Evolutionary conservation across 495 filamentous ascomycete species (phyloP), one percentile per base, ranked within the genome.

Genomic region (Parathielavia hyrcaniae): DNA sequence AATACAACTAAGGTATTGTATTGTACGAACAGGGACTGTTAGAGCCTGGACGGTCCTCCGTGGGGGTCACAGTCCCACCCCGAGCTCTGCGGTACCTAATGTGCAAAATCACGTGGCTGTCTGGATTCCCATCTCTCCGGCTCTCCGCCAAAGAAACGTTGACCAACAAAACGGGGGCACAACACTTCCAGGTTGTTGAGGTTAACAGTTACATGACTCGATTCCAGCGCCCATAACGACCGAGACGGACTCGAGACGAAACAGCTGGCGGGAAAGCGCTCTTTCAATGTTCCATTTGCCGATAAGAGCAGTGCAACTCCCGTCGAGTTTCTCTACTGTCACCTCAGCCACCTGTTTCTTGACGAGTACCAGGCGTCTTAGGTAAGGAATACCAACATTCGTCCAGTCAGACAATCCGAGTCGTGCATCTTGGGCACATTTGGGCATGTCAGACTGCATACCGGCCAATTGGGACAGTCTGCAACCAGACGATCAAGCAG

Each of bases 61-160:
- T 59, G 57, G 57, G 57, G 57, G 57, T 47, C 53, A 35, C 17
- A 9, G 16, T 38, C 16, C 41, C 38, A n/a, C n/a, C n/a, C n/a
- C n/a, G n/a, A n/a, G 8, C 14, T 40, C 4, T n/a, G 8, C 47
- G 47, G n/a, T n/a, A n/a, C n/a, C n/a, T 22, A 45, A 22, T 13
- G 43, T 6, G 43, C 5, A 1, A 52, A 52, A 36, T 52, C 50
- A 52, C 50, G 50, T 36, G 50, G 19, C 1, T 6, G 20, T 34
- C 16, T n/a, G 38, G 22, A 4, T 53, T n/a, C n/a, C n/a, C n/a
- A n/a, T 44, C 39, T 44, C 26, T n/a, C 11, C 20, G 43, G 19
- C 19, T 45, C 4, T 4, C 4, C 13, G 19, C 20, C 13, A 8
- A 22, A 17, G 43, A 20, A 22, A 45, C n/a, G n/a, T n/a, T n/a